A percentile compares a stretch with the other conserved stretches of the same genome.
Conservation (phyloP, 2,329 filamentous ascomycete species). For the Chaetomiaceae sp. region DNA sequence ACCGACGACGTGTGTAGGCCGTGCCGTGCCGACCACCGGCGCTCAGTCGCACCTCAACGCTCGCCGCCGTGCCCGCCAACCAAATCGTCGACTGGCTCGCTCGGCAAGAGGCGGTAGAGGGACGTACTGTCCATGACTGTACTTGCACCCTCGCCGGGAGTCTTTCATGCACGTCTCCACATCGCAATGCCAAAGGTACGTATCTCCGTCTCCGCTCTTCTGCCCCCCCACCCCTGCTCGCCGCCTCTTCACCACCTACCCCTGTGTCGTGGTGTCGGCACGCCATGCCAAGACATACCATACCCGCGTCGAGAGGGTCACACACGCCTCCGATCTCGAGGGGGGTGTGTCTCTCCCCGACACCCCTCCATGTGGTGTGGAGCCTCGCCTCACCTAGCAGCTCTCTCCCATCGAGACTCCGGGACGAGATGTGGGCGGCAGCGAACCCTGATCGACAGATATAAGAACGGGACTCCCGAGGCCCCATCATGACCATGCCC, state of each 20-base stretch:
- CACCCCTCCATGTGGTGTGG: conserved; percentile 9
- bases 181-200: too few species aligned
- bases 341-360: conserved; percentile 1
- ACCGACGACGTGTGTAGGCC: too few species aligned
- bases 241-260: not conserved
- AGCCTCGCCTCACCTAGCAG: conserved; percentile 13
- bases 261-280: conserved; percentile 3
- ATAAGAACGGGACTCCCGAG: conserved; percentile 10
- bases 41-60: not conserved
- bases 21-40: conserved; percentile 15
- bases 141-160: conserved; percentile 3
- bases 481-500: not conserved
- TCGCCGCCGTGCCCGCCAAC: not conserved
- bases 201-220: not conserved
- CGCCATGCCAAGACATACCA: conserved; percentile 9
- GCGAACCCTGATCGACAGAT: conserved; percentile 9
- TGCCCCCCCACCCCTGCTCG: not conserved
- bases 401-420: not conserved
- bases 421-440: not conserved
- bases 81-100: conserved; percentile 3
- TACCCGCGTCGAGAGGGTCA: conserved; percentile 1
- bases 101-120: conserved; percentile 13
- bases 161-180: conserved; percentile 7
- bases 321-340: conserved; percentile 4
- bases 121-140: conserved; percentile 7